Conservation (phyloP, 2,329 filamentous ascomycete genomes). For the Aspergillus viridinutans region DNA sequence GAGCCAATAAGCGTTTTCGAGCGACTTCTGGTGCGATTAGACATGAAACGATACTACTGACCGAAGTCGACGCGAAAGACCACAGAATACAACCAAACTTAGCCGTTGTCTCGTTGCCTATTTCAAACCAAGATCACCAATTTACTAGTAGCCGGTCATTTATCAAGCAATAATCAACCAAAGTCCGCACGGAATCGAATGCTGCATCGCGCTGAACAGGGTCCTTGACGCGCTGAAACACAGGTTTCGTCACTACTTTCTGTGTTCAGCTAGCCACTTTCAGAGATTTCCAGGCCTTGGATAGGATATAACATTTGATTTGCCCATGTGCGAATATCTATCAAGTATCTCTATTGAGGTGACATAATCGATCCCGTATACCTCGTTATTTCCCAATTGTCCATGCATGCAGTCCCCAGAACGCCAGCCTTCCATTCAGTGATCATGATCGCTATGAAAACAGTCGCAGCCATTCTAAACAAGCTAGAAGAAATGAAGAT, state of each 20-base stretch:
- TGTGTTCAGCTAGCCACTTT: not conserved
- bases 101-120: too few species aligned
- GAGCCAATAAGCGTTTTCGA: slow-evolving; percentile 59
- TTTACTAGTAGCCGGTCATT: too few species aligned
- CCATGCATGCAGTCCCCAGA: not conserved
- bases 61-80: not conserved
- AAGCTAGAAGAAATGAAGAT: slow-evolving; percentile 69
- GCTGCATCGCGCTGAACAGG: too few species aligned
- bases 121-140: too few species aligned
- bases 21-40: slow-evolving; percentile 64
- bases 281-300: not conserved
- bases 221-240: too few species aligned
- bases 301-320: not conserved
- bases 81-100: not conserved
- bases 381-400: not conserved
- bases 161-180: too few species aligned
- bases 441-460: not conserved
- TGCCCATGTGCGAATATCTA: not conserved
- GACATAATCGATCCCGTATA: not conserved
- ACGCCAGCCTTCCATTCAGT: not conserved
- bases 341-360: not conserved
- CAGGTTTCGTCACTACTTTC: not conserved
- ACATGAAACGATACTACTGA: slow-evolving; percentile 66
- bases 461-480: not conserved
- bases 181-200: too few species aligned